Conservation (phyloP, 345 rosid genomes). For the Corchorus olitorius region DNA sequence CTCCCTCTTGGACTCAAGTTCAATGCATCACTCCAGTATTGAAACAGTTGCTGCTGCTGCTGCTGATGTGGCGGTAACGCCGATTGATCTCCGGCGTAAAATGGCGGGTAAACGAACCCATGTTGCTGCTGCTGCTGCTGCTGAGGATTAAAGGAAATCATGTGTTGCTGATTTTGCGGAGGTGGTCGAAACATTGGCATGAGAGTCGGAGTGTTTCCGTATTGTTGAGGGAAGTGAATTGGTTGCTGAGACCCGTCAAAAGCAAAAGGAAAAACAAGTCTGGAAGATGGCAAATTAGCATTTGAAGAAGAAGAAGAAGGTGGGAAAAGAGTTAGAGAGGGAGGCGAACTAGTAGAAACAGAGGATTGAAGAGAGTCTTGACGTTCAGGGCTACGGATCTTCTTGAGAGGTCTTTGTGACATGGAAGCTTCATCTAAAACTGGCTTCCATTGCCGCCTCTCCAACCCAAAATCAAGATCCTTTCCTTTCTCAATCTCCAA, state of each 20-base stretch:
- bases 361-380: slow-evolving; percentile 35
- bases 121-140: slow-evolving; percentile 50
- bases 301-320: slow-evolving; percentile 23
- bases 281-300: slow-evolving; percentile 33
- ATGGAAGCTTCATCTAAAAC: slow-evolving; percentile 57
- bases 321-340: slow-evolving; percentile 30
- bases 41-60: slow-evolving; percentile 65
- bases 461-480: slow-evolving; percentile 28
- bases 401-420: slow-evolving; percentile 62
- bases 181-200: slow-evolving; percentile 35
- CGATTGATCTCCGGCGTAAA: slow-evolving; percentile 29
- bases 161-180: slow-evolving; percentile 48
- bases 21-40: slow-evolving; percentile 59
- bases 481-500: slow-evolving; percentile 49
- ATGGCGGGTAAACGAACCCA: slow-evolving; percentile 34
- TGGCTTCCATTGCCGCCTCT: slow-evolving; percentile 55
- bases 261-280: slow-evolving; percentile 56
- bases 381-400: slow-evolving; percentile 63
- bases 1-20: slow-evolving; percentile 80
- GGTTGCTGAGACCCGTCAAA: slow-evolving; percentile 42
- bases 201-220: slow-evolving; percentile 29
- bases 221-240: slow-evolving; percentile 45
- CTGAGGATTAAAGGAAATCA: slow-evolving; percentile 75
- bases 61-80: slow-evolving; percentile 35
- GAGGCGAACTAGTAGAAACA: slow-evolving; percentile 19